Evolutionary conservation across 345 rosid species (phyloP), one percentile per base, ranked within the genome.

Genomic region (Eucalyptus cloeziana): DNA sequence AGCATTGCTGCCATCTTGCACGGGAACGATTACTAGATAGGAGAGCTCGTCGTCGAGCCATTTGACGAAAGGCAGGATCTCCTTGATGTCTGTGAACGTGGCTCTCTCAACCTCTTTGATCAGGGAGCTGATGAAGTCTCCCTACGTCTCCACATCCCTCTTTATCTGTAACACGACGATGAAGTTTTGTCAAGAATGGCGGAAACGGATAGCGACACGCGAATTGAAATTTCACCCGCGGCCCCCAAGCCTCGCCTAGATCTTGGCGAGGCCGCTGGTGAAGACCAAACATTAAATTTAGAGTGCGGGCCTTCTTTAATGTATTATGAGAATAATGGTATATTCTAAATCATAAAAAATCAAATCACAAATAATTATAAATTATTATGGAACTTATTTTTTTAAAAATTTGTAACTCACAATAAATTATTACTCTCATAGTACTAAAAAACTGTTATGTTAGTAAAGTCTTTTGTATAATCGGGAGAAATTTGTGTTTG

Each of bases 41-140:
- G 98, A 97, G 69, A 97, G 97, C 92, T 97, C 97, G 54, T 97
- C 98, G 64, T 97, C 98, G 10, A 96, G 97, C 99, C 99, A 98
- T 90, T 98, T 96, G 10, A 98, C 99, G 87, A 97, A 98, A 49
- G 98, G 96, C 45, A 98, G 97, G 62, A 96, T 99, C 88, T 96
- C 99, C 93, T 97, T 96, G 3, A 98, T 96, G 31, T 93, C 93
- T 27, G 95, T 88, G 91, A 96, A 97, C 71, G 94, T 95, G 58
- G 98, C 98, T 90, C 90, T 92, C 94, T 94, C 98, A 15, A 97
- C 98, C 88, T 98, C 97, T 40, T 94, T 97, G 90, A 97, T 98
- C 92, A 98, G 89, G 89, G 94, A 96, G 90, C 92, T 94, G 85
- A 98, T 95, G 92, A 98, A 98, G 37, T 98, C 99, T 50, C 99